Conservation (phyloP, 2,329 filamentous ascomycete species). For the Thielaviopsis ethacetica region DNA sequence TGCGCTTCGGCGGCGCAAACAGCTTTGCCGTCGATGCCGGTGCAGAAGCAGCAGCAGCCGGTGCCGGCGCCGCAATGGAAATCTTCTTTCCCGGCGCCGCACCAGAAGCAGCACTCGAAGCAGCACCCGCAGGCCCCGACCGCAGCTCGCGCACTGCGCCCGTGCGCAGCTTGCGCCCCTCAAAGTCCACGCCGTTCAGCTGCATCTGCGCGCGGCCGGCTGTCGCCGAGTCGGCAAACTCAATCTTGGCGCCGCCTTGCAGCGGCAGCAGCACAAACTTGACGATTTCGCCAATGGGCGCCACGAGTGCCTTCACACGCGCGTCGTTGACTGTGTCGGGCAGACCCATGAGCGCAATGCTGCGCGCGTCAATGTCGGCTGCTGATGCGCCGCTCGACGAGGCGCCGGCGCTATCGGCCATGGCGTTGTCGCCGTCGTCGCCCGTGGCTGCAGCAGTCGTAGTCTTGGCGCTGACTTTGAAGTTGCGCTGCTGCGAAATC, state of each 20-base stretch:
- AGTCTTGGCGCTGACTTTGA: constrained; percentile 37
- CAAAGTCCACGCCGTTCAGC: constrained; percentile 39
- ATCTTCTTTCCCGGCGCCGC: too few relatives aligned
- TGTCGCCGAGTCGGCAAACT: constrained; percentile 53
- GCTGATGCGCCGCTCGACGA: constrained; percentile 15
- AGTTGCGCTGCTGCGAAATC: constrained; percentile 37
- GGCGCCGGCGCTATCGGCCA: constrained; percentile 8
- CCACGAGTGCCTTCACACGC: constrained; percentile 57
- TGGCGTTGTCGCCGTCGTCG: constrained; percentile 13
- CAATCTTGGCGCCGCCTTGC: constrained; percentile 72
- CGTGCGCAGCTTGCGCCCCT: constrained; percentile 35
- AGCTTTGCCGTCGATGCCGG: constrained; percentile 4
- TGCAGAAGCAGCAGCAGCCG: neutral
- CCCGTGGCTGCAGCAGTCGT: constrained; percentile 18
- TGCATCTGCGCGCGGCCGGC: constrained; percentile 56
- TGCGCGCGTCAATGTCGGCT: constrained; percentile 40
- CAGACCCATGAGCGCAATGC: constrained; percentile 66
- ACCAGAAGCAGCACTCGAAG: neutral
- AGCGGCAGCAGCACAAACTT: constrained; percentile 68
- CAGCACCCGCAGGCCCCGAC: neutral
- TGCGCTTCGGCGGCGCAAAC: constrained; percentile 14
- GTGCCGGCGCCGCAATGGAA: neutral
- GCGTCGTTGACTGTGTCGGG: constrained; percentile 87
- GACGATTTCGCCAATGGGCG: constrained; percentile 51
- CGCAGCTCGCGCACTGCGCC: constrained; percentile 40